Evolutionary conservation across 1,139 yeast genomes (phyloP).

Genomic region (Debaryomyces sp.): DNA sequence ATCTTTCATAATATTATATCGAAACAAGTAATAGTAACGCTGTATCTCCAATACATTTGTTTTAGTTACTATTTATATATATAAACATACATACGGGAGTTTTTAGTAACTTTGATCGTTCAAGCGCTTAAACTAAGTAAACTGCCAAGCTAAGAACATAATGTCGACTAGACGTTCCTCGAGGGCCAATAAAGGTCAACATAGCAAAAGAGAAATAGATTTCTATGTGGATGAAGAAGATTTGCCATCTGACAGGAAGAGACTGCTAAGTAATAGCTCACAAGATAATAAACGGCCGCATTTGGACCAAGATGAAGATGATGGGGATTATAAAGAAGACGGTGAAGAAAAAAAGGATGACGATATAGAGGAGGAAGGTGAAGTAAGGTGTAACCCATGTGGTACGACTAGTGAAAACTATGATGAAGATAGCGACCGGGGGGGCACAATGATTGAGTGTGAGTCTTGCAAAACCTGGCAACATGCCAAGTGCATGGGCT

Average conservation of each 20-base stretch:
- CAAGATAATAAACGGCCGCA: conserved; percentile 11
- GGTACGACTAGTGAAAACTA: conserved; percentile 66
- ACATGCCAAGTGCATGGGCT: conserved; percentile 75
- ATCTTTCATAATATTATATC: neutral
- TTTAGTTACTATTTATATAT: conserved; percentile 3
- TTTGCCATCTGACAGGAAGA: conserved; percentile 3
- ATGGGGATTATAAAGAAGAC: conserved; percentile 12
- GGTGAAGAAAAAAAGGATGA: conserved; percentile 15
- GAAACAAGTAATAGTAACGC: neutral
- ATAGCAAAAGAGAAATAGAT: conserved; percentile 33
- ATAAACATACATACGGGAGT: conserved; percentile 5
- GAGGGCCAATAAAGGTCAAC: conserved; percentile 45
- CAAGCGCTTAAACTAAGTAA: conserved; percentile 6
- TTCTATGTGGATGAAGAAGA: conserved; percentile 18
- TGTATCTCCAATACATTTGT: neutral
- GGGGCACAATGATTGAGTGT: conserved; percentile 77
- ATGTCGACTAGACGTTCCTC: conserved; percentile 35
- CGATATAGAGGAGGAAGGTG: conserved; percentile 42
- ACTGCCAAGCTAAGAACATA: neutral
- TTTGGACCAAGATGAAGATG: conserved; percentile 12
- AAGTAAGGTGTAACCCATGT: conserved; percentile 65
- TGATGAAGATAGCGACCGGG: conserved; percentile 59
- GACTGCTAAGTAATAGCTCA: neutral
- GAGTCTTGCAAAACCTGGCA: conserved; percentile 85
- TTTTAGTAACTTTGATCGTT: neutral